Evolutionary conservation across 345 rosid species (phyloP), one percentile per base, ranked within the genome.

Genomic region (Lumnitzera littorea): DNA sequence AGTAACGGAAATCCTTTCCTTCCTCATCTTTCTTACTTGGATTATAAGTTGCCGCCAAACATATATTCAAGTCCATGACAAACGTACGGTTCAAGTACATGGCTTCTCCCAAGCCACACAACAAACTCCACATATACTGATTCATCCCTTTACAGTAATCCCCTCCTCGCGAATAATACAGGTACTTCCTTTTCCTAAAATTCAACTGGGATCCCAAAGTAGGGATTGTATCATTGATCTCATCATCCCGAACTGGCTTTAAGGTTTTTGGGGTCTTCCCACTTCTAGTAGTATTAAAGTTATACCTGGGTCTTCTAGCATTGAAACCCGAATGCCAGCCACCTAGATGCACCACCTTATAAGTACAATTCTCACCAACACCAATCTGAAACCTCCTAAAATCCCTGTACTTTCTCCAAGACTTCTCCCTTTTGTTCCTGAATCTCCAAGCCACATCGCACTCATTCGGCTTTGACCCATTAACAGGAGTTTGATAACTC

Each of bases 71-170:
- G 72, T 94, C 99, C 89, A 90, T 77, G 51, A 94, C 99, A 62
- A 90, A 87, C 2, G 96, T 88, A 62, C 99, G 63, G 62, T 94
- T 94, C 77, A 94, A 78, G 62, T 82, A 94, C 91, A 86, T 82
- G 1, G 99, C 95, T 72, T 90, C 99, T 10, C 99, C 97, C 57
- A 94, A 73, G 12, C 91, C 99, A 74, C 97, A 90, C 73, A 94
- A 72, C 85, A 87, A 90, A 74, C 97, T 90, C 99, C 99, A 90
- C 75, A 82, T 53, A 65, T 84, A 84, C 46, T 88, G 99, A 75
- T 94, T 94, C 99, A 94, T 94, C 24, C 96, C 97, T 63, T 88
- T 88, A 57, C 99, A 94, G 61, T 90, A 86, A 75, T 94, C 97
- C 1, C 95, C 95, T 50, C 95, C 99, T 2, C 95, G 73, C 0